These are phyloP conservation scores for Aspergillus hortae DNA, from an alignment of 2,329 filamentous ascomycete species.

Conservation along the genomic window DNA sequence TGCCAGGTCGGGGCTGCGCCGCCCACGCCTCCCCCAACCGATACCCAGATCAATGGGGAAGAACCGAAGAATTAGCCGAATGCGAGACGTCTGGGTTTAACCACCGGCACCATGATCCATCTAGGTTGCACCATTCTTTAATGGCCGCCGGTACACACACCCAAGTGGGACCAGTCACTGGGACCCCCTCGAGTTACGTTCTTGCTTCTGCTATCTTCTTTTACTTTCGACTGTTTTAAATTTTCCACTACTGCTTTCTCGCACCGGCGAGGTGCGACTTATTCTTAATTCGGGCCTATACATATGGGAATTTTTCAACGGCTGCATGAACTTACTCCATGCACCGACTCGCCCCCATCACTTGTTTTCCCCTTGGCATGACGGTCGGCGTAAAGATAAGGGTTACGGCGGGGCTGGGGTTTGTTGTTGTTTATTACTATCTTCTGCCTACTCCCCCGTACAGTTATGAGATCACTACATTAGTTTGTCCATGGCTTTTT, in stretches of 20 bases:
- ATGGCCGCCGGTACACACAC: too few species aligned
- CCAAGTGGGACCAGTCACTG: too few species aligned
- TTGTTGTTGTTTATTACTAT: conserved; percentile 13
- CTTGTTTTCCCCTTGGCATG: conserved; percentile 28
- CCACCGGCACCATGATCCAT: conserved; percentile 16
- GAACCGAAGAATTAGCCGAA: conserved; percentile 36
- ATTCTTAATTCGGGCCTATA: conserved; percentile 36
- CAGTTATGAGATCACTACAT: conserved; percentile 4
- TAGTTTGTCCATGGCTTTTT: conserved; percentile 18
- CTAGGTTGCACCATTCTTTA: conserved; percentile 7
- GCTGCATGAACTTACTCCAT: conserved; percentile 24
- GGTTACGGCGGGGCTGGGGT: conserved; percentile 18
- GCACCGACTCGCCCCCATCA: conserved; percentile 21
- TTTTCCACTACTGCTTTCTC: conserved; percentile 11
- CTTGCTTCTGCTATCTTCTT: conserved; percentile 24
- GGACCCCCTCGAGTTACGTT: too few species aligned
- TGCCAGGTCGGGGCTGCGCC: conserved; percentile 53
- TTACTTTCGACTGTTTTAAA: conserved; percentile 17
- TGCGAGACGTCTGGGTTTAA: conserved; percentile 28
- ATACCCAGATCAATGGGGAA: conserved; percentile 60
- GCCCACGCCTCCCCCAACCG: conserved; percentile 65
- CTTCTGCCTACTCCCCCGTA: conserved; percentile 2
- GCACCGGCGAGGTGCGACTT: conserved; percentile 12
- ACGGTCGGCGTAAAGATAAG: conserved; percentile 32
- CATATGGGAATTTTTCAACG: conserved; percentile 28